Evolutionary conservation across 2,329 filamentous ascomycete species (phyloP).

Genomic region (Fusarium fujikuroi): DNA sequence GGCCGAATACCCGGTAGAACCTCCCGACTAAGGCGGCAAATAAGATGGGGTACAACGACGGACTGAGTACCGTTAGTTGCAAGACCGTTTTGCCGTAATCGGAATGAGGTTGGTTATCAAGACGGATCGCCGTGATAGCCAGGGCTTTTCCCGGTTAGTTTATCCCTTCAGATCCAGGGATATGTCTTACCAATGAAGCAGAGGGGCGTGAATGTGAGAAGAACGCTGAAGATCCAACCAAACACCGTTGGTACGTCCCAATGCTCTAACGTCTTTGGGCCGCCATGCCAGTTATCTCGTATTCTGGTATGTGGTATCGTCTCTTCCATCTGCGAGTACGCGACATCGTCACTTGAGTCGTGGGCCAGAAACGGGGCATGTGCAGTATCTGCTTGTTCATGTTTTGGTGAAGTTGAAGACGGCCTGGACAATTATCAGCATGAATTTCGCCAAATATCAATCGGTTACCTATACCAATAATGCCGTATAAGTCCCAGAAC

Average conservation of each 20-base stretch:
- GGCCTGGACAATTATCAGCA: not conserved
- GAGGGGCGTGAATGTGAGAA: not conserved
- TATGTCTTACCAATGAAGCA: not conserved
- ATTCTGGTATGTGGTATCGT: not conserved
- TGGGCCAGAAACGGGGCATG: not conserved
- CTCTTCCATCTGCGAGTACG: not conserved
- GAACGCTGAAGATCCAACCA: not conserved
- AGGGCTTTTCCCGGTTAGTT: not conserved
- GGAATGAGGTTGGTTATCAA: not conserved
- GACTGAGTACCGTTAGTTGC: not conserved
- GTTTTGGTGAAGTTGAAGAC: not conserved
- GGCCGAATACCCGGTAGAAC: not conserved
- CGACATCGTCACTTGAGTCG: not conserved
- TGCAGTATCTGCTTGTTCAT: not conserved
- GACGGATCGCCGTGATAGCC: not conserved
- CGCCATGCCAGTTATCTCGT: not conserved
- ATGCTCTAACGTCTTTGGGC: not conserved
- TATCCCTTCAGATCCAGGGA: too few relatives aligned
- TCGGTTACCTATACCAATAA: not conserved
- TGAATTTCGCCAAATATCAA: accelerated
- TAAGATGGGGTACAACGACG: not conserved
- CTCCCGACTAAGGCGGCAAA: not conserved
- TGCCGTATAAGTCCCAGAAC: not conserved
- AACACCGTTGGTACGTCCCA: not conserved
- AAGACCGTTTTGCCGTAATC: not conserved